These are phyloP conservation scores for Jatropha podagrica DNA, from an alignment of 441 rosid genomes.

Conservation along the genomic window DNA sequence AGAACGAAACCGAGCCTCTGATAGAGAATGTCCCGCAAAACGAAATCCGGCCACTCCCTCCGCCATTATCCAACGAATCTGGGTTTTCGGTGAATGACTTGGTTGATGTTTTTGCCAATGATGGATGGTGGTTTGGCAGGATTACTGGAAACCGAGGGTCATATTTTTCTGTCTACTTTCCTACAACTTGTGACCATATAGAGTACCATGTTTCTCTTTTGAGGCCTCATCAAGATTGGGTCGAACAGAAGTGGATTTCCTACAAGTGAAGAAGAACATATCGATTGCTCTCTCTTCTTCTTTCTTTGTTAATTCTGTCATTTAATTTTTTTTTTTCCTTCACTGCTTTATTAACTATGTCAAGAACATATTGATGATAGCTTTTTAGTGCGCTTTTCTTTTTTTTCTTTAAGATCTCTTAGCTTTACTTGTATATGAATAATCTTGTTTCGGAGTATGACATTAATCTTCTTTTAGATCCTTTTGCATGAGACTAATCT, in stretches of 20 bases:
- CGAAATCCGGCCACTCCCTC: slow-evolving; percentile 3
- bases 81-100: background rate
- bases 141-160: background rate
- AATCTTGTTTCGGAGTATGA: no score
- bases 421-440: no score
- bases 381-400: no score
- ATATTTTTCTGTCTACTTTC: background rate
- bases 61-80: background rate
- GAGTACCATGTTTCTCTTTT: background rate
- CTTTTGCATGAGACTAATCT: no score
- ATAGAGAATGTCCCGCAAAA: background rate
- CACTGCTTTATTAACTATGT: no score
- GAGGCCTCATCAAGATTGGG: slow-evolving; percentile 5
- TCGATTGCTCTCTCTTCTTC: no score
- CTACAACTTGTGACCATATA: background rate
- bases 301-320: no score
- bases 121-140: slow-evolving; percentile 17
- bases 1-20: background rate
- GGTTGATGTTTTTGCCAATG: slow-evolving; percentile 14
- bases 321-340: no score
- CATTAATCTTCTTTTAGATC: no score
- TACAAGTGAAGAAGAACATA: background rate
- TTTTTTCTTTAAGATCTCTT: no score
- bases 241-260: slow-evolving; percentile 2
- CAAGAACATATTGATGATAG: no score